A percentile compares a stretch with the other conserved stretches of the same genome.
Evolutionary conservation across 306 rosid genomes (phyloP).

Genomic region (Argentina anserina): DNA sequence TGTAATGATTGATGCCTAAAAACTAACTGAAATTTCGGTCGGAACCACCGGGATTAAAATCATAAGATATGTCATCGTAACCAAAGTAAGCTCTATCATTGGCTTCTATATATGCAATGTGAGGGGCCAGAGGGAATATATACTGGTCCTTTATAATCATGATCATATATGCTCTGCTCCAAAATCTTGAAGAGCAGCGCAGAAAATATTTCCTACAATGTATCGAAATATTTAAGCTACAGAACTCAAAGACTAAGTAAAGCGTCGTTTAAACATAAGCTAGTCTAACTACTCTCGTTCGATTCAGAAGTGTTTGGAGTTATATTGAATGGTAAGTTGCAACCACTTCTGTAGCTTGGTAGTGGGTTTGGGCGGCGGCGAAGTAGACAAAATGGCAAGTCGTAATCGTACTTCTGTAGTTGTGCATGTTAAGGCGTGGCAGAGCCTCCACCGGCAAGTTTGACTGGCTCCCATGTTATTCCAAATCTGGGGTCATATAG

Average conservation of each 20-base stretch:
- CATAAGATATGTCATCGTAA: background rate
- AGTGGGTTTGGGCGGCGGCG: conserved; percentile 6
- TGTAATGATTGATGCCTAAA: background rate
- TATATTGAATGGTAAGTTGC: background rate
- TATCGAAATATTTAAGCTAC: no score
- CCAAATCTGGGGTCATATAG: conserved; percentile 8
- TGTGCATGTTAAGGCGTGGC: conserved; percentile 10
- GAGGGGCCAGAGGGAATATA: background rate
- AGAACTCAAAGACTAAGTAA: no score
- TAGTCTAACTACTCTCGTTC: background rate
- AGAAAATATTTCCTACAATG: no score
- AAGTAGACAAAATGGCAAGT: background rate
- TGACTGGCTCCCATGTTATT: conserved; percentile 14
- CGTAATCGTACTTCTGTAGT: background rate
- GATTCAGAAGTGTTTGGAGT: no score
- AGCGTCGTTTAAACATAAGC: no score
- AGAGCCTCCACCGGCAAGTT: conserved; percentile 27
- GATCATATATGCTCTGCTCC: background rate
- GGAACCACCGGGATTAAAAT: background rate
- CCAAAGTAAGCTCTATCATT: background rate
- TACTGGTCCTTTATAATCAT: background rate
- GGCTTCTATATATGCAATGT: background rate
- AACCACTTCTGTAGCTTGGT: background rate
- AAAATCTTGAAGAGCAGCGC: background rate
- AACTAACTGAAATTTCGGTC: background rate